Evolutionary conservation across 2,329 filamentous ascomycete genomes (phyloP).

Genomic region (Atkinsonella hypoxylon): DNA sequence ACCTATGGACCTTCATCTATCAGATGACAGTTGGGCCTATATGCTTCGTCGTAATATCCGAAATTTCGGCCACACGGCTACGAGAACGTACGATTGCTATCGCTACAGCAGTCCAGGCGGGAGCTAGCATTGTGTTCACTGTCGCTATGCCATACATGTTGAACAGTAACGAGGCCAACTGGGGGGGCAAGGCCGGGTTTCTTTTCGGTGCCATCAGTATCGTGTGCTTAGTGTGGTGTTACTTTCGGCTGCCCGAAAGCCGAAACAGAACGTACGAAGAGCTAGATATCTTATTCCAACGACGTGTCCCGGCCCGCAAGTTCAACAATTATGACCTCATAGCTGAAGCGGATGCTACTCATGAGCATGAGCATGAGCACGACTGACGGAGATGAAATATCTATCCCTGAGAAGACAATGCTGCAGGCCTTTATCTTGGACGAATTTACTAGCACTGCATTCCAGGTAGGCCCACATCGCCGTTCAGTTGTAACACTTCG

Average conservation of each 20-base stretch:
- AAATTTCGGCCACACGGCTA: constrained; percentile 24
- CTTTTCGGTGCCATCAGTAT: constrained; percentile 17
- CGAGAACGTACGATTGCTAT: constrained; percentile 21
- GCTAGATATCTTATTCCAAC: constrained; percentile 19
- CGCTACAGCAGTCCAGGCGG: constrained; percentile 15
- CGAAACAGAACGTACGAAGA: constrained; percentile 19
- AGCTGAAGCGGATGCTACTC: constrained; percentile 3
- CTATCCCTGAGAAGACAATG: not conserved
- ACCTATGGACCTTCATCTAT: constrained; percentile 31
- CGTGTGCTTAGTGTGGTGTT: constrained; percentile 15
- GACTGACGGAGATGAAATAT: not conserved
- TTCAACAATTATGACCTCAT: constrained; percentile 11
- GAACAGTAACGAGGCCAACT: constrained; percentile 19
- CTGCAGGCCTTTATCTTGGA: too few species aligned
- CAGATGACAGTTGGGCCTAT: constrained; percentile 30
- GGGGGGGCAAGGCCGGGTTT: constrained; percentile 20
- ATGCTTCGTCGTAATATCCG: constrained; percentile 28
- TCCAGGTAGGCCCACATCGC: too few species aligned
- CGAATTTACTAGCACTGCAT: too few species aligned
- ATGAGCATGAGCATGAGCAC: not conserved
- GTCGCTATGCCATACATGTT: constrained; percentile 21
- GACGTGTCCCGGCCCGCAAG: constrained; percentile 7
- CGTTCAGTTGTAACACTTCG: too few species aligned
- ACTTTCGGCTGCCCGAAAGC: constrained; percentile 19
- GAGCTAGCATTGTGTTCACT: constrained; percentile 15